These are phyloP conservation scores for Ascochyta lentis DNA, from an alignment of 2,329 filamentous ascomycete species.

Conservation along the genomic window DNA sequence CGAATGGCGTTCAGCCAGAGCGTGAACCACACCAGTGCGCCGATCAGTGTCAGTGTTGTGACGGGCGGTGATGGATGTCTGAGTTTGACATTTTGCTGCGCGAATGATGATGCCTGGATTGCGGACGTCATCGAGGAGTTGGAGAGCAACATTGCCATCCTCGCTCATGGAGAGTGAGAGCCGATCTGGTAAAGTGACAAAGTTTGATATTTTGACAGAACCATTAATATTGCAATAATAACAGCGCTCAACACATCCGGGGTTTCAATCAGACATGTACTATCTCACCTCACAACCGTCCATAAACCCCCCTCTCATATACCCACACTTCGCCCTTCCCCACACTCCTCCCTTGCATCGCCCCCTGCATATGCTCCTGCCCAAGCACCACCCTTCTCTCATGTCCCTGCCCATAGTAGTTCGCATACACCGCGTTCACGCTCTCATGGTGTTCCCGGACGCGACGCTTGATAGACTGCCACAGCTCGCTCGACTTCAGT, in stretches of 20 bases:
- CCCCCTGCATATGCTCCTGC: background rate
- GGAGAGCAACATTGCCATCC: too few species aligned
- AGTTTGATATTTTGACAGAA: background rate
- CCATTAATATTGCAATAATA: background rate
- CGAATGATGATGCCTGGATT: constrained; percentile 4
- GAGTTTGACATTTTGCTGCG: constrained; percentile 52
- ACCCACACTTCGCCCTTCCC: constrained; percentile 21
- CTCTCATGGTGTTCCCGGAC: constrained; percentile 31
- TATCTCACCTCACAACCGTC: background rate
- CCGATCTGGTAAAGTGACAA: background rate
- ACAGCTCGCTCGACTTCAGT: constrained; percentile 17
- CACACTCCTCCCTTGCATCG: background rate
- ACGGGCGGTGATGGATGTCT: constrained; percentile 56
- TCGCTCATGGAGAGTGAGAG: background rate
- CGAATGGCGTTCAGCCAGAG: constrained; percentile 56
- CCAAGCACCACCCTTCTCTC: background rate
- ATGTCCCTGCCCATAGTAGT: constrained; percentile 29
- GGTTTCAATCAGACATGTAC: too few species aligned
- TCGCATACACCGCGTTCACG: constrained; percentile 28
- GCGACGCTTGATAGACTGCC: constrained; percentile 26
- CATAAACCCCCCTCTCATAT: constrained; percentile 22
- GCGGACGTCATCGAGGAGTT: too few species aligned
- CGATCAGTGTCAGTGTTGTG: constrained; percentile 50
- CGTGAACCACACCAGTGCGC: constrained; percentile 47
- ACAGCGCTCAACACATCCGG: background rate